Base-by-base conservation (phyloP, 345 rosid genomes). In the Citrus australasica region DNA sequence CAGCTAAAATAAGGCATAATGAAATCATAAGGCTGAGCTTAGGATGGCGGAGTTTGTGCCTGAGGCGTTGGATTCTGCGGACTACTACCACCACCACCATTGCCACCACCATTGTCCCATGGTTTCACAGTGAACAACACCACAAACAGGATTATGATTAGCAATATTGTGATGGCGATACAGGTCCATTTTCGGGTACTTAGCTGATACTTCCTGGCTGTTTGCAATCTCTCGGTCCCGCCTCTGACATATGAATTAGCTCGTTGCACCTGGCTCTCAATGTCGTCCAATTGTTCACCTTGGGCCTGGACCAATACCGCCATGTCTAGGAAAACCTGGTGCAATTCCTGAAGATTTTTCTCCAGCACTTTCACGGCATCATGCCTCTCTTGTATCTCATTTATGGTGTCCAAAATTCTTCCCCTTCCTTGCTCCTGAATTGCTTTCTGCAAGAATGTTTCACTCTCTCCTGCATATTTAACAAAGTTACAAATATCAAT, bases 341-440 rank as follows among this genome's bases (percentile, higher is more conserved):
- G 98, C 79, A 94, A 82, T 86, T 93, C 97, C 80, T 75, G 87
- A 14, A 94, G 92, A 74, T 91, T 88, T 80, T 92, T 92, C 88
- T 93, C 95, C 27, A 94, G 74, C 38, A 91, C 95, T 79, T 88
- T 93, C 19, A 89, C 98, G 0, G 97, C 95, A 53, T 94, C 98
- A 48, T 94, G 97, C 84, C 97, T 90, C 75, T 94, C 98, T 75
- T 93, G 97, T 35, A 95, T 92, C 88, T 92, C 95, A 74, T 85
- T 87, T 68, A 92, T 91, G 0, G 98, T 90, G 79, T 92, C 95
- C 84, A 91, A 69, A 17, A 93, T 82, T 30, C 88, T 85, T 7
- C 98, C 98, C 75, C 97, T 89, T 37, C 98, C 98, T 68, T 95
- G 98, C 58, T 95, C 95, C 81, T 92, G 96, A 73, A 95, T 95